Evolutionary conservation across 2,329 filamentous ascomycete genomes (phyloP), one percentile per base, ranked within the genome.

Genomic region (Ilyonectria sp.): DNA sequence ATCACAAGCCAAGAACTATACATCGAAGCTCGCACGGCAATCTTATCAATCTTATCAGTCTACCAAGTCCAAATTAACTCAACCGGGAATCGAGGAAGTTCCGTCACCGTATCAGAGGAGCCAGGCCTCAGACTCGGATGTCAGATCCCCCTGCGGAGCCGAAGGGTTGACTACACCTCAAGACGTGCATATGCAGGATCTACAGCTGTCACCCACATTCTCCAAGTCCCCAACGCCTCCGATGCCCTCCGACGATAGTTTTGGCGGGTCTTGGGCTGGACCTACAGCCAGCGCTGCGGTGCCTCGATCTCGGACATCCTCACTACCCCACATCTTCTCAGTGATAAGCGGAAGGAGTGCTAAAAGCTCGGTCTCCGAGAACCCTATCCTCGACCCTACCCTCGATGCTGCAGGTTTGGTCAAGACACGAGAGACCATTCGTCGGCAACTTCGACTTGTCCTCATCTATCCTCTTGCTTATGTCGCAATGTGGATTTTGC

Each of bases 391-490:
- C 7, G 65, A 66, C 31, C 61, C 57, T 61, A 69, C 64, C 2
- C 55, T 77, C 11, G 74, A 77, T 57, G 63, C 73, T 3, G 72
- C 75, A 0, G 77, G 76, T 4, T 78, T 83, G 50, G 68, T 77
- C 21, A 75, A 78, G 52, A 77, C 86, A 9, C 86, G 89, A 13
- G 82, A 86, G 17, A 87, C 86, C 65, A 90, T 93, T 65, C 86
- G 88, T 50, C 87, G 90, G 10, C 92, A 94, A 74, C 85, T 94
- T 2, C 88, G 91, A 35, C 86, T 92, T 33, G 84, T 94, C 19
- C 94, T 95, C 79, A 89, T 94, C 54, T 95, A 95, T 77, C 93
- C 93, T 0, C 77, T 91, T 19, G 86, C 92, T 4, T 95, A 95
- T 79, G 84, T 93, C 21, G 79, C 89, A 5, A 88, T 93, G 71